Percentiles rank a stretch among this genome's conserved stretches.
These are phyloP conservation scores for Cytospora piceicola DNA, from an alignment of 2,329 filamentous ascomycete species.

Conservation along the genomic window DNA sequence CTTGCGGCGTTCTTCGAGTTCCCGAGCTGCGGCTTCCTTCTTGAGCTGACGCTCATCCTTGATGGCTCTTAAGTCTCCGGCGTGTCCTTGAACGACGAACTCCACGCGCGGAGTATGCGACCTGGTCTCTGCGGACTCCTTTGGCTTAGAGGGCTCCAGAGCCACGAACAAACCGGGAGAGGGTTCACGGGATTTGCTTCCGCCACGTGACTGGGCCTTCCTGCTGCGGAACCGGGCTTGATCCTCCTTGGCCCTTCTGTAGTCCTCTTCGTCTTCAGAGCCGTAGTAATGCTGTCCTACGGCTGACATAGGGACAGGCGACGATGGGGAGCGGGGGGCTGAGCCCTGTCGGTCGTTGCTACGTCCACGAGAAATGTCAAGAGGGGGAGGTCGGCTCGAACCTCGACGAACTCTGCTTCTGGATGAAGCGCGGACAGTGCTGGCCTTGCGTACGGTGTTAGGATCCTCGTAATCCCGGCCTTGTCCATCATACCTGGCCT, in stretches of 20 bases:
- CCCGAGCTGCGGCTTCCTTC: constrained; percentile 77
- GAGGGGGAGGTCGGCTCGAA: constrained; percentile 51
- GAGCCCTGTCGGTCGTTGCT: constrained; percentile 64
- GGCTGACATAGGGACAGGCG: constrained; percentile 75
- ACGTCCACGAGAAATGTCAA: constrained; percentile 61
- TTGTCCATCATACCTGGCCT: constrained; percentile 35
- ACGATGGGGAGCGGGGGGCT: constrained; percentile 73
- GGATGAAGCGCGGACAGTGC: constrained; percentile 40
- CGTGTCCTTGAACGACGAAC: constrained; percentile 50
- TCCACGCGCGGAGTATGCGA: constrained; percentile 41
- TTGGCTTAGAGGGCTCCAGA: constrained; percentile 37
- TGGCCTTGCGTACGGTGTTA: constrained; percentile 50
- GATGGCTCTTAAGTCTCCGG: constrained; percentile 58
- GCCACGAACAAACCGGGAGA: constrained; percentile 35
- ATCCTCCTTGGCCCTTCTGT: constrained; percentile 55
- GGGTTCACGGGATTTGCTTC: constrained; percentile 32
- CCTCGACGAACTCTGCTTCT: constrained; percentile 43
- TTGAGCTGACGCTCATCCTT: constrained; percentile 67
- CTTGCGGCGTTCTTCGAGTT: constrained; percentile 84
- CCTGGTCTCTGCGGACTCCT: constrained; percentile 38
- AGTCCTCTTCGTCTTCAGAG: constrained; percentile 70
- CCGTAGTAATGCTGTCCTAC: constrained; percentile 53
- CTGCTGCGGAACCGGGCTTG: constrained; percentile 61
- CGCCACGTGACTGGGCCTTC: constrained; percentile 43
- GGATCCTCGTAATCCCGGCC: constrained; percentile 44